Base-by-base conservation (phyloP, 2,329 filamentous ascomycete genomes). In the Diaporthe sp. region DNA sequence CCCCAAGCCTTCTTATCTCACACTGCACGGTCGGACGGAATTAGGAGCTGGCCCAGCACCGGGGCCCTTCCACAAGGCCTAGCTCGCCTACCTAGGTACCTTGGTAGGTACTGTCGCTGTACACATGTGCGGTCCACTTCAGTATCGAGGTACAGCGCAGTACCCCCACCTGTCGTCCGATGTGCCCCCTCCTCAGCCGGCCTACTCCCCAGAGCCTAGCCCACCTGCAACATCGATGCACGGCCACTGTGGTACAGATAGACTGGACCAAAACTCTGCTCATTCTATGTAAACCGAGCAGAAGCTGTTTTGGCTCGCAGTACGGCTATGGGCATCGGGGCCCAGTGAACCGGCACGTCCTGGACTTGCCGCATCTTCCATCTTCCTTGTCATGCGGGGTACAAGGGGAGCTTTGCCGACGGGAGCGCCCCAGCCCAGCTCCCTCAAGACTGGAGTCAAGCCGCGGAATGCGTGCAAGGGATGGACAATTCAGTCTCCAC, bases 331-430 rank as follows among this genome's bases (percentile, higher is more conserved):
- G 25, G 28, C 22, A 53, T n/a, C 12, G 25, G 1, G 28, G 31
- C 10, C 22, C 58, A 37, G 42, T 17, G 28, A 9, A 15, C 15
- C 42, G 19, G 12, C 53, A 57, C 53, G 15, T 57, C 4, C 53
- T 34, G 9, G 53, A 34, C 53, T 34, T 57, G 28, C 31, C 31
- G 57, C 57, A n/a, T 8, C 31, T 53, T 53, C 62, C 62, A n/a
- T 15, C 31, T 53, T 53, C 62, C 62, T 53, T 68, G 46, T 53
- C 31, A 37, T 39, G 62, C 62, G 46, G 62, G 62, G 62, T 49
- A 44, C 59, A 44, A 44, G 6, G 39, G n/a, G 39, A 57, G n/a
- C 17, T 8, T 46, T 28, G 13, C 65, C 65, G 65, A 53, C 65
- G 65, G 62, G 65, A 53, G 31, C 44, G 44, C 46, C 15, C 46